Evolutionary conservation across 371 early-diverging fungal genomes (phyloP).

Genomic region (Rhizomucor miehei): DNA sequence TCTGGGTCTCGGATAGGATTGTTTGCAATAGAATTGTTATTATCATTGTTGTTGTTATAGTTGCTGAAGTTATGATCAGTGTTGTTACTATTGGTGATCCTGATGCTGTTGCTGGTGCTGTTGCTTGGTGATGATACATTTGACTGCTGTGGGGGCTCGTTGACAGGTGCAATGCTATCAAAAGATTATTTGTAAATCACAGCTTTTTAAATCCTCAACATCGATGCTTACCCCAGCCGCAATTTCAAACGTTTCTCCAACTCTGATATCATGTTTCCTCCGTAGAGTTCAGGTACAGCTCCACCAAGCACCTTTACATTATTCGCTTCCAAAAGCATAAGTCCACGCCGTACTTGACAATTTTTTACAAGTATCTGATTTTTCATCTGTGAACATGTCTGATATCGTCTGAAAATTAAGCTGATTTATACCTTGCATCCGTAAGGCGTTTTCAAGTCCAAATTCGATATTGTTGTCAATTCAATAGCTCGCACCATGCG

Average conservation of each 20-base stretch:
- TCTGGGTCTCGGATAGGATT: too few relatives aligned
- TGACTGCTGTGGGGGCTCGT: too few relatives aligned
- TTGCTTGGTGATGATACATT: too few relatives aligned
- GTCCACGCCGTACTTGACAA: constrained; percentile 31
- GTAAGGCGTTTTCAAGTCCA: constrained; percentile 34
- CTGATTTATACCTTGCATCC: constrained; percentile 34
- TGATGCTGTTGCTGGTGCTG: too few relatives aligned
- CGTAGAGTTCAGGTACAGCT: constrained; percentile 22
- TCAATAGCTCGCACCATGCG: constrained; percentile 33
- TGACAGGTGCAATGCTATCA: too few relatives aligned
- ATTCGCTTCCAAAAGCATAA: constrained; percentile 23
- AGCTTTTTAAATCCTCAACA: too few relatives aligned
- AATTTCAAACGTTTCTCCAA: constrained; percentile 22
- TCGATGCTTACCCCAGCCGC: constrained; percentile 7
- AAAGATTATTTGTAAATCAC: too few relatives aligned
- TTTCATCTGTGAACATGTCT: background rate
- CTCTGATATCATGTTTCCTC: constrained; percentile 28
- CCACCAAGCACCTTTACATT: constrained; percentile 37
- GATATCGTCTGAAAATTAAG: background rate
- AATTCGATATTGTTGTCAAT: constrained; percentile 18
- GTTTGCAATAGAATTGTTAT: too few relatives aligned
- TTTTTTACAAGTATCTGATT: constrained; percentile 29
- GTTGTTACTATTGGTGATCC: too few relatives aligned
- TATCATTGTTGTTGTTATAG: too few relatives aligned
- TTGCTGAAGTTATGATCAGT: too few relatives aligned